Percentiles rank a stretch among this genome's conserved stretches.
Conservation (phyloP, 129 eudicot species). For the Helianthus tuberosus region DNA sequence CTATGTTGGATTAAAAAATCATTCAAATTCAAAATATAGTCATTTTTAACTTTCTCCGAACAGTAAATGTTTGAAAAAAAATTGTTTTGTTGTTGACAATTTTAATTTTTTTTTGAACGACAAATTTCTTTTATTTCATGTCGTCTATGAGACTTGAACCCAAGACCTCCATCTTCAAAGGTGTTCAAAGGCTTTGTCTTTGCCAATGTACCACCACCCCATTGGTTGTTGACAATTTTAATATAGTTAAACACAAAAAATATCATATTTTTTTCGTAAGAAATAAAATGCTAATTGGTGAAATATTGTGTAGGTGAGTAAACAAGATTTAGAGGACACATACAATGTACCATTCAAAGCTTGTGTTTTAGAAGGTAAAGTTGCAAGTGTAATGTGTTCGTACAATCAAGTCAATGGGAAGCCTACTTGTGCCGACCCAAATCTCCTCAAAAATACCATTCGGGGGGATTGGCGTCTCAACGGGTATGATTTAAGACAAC, state of each 20-base stretch:
- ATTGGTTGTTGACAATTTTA: too few relatives aligned
- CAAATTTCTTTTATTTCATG: too few relatives aligned
- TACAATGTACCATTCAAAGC: conserved; percentile 91
- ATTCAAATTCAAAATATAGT: too few relatives aligned
- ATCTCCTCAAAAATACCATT: conserved; percentile 71
- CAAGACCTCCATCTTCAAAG: too few relatives aligned
- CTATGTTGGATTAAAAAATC: too few relatives aligned
- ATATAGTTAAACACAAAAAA: neutral
- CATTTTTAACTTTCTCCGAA: neutral
- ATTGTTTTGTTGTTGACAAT: too few relatives aligned
- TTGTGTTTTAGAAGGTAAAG: conserved; percentile 91
- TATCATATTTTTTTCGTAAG: neutral
- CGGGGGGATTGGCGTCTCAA: conserved; percentile 87
- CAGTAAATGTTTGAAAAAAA: neutral
- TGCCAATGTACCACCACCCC: too few relatives aligned
- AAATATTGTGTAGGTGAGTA: conserved; percentile 57
- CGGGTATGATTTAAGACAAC: conserved; percentile 44
- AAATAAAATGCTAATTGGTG: neutral
- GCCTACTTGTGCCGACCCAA: conserved; percentile 92
- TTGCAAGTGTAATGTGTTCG: conserved; percentile 98
- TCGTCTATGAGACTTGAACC: too few relatives aligned
- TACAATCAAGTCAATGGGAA: conserved; percentile 95
- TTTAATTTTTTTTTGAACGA: too few relatives aligned
- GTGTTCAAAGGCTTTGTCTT: too few relatives aligned
- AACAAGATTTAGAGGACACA: conserved; percentile 93